A percentile compares a stretch with the other conserved stretches of the same genome.
Evolutionary conservation across 129 eudicot species (phyloP).

Genomic region (Rutidosis leptorrhynchoides): DNA sequence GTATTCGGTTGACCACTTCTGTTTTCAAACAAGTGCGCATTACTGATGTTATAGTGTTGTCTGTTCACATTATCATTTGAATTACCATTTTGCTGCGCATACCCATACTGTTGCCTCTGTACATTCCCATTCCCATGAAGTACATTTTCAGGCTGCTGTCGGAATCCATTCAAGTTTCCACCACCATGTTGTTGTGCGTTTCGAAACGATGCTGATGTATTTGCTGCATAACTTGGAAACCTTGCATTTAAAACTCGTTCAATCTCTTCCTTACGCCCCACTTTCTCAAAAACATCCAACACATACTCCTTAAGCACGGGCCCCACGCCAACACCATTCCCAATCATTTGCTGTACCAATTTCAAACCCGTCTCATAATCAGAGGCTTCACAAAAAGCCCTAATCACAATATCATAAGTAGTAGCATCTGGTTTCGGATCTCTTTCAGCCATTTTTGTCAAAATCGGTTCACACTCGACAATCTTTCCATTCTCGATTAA

Average conservation of each 20-base stretch:
- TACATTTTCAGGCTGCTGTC: background rate
- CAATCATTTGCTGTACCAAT: constrained; percentile 53
- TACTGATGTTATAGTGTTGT: constrained; percentile 20
- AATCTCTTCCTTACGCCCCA: constrained; percentile 55
- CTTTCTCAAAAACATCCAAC: constrained; percentile 51
- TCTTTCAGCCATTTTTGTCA: constrained; percentile 69
- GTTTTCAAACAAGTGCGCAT: constrained; percentile 23
- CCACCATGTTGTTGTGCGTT: background rate
- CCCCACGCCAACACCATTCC: constrained; percentile 57
- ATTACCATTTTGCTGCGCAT: constrained; percentile 17
- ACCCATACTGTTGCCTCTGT: constrained; percentile 22
- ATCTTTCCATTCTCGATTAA: constrained; percentile 67
- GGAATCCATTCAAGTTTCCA: constrained; percentile 1
- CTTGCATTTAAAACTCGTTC: constrained; percentile 47
- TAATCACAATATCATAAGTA: constrained; percentile 72
- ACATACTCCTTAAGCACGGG: constrained; percentile 55
- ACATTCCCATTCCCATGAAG: constrained; percentile 15
- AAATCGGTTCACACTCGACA: constrained; percentile 54
- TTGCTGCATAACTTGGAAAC: background rate
- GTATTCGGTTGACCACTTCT: constrained; percentile 11
- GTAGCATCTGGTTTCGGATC: constrained; percentile 81
- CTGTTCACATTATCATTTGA: constrained; percentile 19
- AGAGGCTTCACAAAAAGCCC: constrained; percentile 53
- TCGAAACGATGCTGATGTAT: background rate
- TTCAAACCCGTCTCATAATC: constrained; percentile 39